These are phyloP conservation scores for Blastobotrys robertii DNA, from an alignment of 805 yeast genomes.

Conservation along the genomic window DNA sequence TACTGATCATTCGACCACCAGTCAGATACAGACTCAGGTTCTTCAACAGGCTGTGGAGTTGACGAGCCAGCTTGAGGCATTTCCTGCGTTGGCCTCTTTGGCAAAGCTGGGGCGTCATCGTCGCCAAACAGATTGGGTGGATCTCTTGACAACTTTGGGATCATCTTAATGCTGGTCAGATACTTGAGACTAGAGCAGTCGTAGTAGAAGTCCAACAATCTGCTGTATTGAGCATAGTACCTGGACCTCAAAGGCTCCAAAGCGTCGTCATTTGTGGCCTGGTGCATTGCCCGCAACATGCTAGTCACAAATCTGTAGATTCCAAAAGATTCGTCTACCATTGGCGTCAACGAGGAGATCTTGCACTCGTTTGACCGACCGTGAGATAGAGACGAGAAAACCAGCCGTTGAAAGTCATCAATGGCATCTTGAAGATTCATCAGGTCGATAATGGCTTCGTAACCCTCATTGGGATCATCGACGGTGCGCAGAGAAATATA, in stretches of 20 bases:
- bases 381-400: constrained; percentile 61
- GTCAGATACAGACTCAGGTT: constrained; percentile 31
- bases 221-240: constrained; percentile 57
- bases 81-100: constrained; percentile 28
- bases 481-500: constrained; percentile 80
- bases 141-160: constrained; percentile 53
- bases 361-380: constrained; percentile 60
- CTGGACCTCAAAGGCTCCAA: constrained; percentile 64
- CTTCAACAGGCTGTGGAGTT: constrained; percentile 26
- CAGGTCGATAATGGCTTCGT: constrained; percentile 76
- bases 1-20: constrained; percentile 41
- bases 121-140: constrained; percentile 50
- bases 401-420: constrained; percentile 64
- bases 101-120: constrained; percentile 29
- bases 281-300: constrained; percentile 82
- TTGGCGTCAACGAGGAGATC: constrained; percentile 78
- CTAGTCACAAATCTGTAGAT: constrained; percentile 81
- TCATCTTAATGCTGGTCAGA: constrained; percentile 68
- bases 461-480: constrained; percentile 92
- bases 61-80: constrained; percentile 19
- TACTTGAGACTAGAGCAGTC: constrained; percentile 82
- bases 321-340: constrained; percentile 87
- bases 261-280: constrained; percentile 64
- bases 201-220: constrained; percentile 74
- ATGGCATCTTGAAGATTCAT: constrained; percentile 79